Evolutionary conservation across 768 basidiomycete genomes (phyloP).

Genomic region (Agaricus sinodeliciosus): DNA sequence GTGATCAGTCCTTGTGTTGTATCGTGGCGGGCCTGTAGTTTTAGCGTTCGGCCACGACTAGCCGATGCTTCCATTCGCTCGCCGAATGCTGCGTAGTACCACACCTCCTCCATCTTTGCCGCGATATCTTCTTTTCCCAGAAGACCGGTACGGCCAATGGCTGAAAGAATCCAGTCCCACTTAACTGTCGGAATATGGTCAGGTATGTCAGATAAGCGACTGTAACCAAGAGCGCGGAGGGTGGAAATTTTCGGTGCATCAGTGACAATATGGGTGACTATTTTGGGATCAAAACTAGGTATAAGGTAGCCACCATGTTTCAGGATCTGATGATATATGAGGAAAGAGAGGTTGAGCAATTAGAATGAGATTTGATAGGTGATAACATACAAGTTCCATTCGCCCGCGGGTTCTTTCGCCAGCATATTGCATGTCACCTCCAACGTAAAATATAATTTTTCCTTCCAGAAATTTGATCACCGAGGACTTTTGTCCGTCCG

Average conservation of each 20-base stretch:
- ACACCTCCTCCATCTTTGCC: slow-evolving; percentile 27
- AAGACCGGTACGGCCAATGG: slow-evolving; percentile 21
- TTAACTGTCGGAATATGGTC: slow-evolving; percentile 55
- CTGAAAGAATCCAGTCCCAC: slow-evolving; percentile 55
- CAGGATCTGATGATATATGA: slow-evolving; percentile 40
- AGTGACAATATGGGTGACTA: slow-evolving; percentile 65
- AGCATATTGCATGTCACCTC: slow-evolving; percentile 51
- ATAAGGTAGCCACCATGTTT: slow-evolving; percentile 56
- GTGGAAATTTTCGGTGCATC: slow-evolving; percentile 27
- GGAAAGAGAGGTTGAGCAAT: slow-evolving; percentile 2
- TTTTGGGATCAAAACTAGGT: slow-evolving; percentile 46
- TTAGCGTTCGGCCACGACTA: slow-evolving; percentile 13
- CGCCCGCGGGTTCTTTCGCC: slow-evolving; percentile 42
- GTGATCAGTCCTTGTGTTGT: neutral
- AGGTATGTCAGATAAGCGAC: slow-evolving; percentile 49
- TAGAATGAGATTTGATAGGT: slow-evolving; percentile 1
- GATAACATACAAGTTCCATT: slow-evolving; percentile 56
- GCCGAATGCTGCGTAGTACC: slow-evolving; percentile 39
- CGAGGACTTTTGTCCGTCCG: slow-evolving; percentile 8
- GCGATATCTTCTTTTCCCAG: slow-evolving; percentile 22
- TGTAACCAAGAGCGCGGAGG: slow-evolving; percentile 40
- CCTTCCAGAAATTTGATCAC: slow-evolving; percentile 37
- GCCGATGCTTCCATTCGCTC: slow-evolving; percentile 42
- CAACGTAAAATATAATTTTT: slow-evolving; percentile 50
- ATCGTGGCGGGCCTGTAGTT: neutral